Conservation (phyloP, 2,329 filamentous ascomycete species). For the Xylaria sp. region DNA sequence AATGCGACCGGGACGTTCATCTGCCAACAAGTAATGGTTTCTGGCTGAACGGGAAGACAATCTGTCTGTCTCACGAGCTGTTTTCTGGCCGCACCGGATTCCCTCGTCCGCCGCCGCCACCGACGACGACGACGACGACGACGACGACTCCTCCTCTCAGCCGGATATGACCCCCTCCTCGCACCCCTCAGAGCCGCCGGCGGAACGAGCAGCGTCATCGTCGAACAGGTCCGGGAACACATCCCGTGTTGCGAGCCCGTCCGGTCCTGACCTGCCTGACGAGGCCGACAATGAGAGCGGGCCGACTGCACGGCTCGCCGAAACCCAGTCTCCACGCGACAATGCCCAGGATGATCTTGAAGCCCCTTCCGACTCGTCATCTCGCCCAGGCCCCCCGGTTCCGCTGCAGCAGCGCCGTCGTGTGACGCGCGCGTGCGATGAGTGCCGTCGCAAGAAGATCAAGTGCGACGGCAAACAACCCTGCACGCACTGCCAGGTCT, state of each 20-base stretch:
- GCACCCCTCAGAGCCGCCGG: slow-evolving; percentile 44
- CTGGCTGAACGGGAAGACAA: slow-evolving; percentile 24
- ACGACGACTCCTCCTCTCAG: slow-evolving; percentile 28
- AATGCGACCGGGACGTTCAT: slow-evolving; percentile 33
- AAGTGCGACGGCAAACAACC: slow-evolving; percentile 89
- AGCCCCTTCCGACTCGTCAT: slow-evolving; percentile 40
- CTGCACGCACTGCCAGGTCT: slow-evolving; percentile 96
- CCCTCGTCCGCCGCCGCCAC: slow-evolving; percentile 9
- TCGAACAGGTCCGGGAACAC: slow-evolving; percentile 42
- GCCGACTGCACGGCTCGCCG: slow-evolving; percentile 34
- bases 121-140: too few relatives aligned
- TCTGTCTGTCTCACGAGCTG: slow-evolving; percentile 22
- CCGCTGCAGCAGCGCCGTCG: slow-evolving; percentile 80
- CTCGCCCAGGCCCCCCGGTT: slow-evolving; percentile 54
- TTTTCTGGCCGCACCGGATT: slow-evolving; percentile 23
- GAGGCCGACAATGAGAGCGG: slow-evolving; percentile 49
- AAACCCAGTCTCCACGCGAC: slow-evolving; percentile 52
- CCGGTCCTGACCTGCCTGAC: slow-evolving; percentile 53
- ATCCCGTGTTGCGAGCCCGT: slow-evolving; percentile 48
- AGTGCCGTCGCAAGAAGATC: slow-evolving; percentile 83
- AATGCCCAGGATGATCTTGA: slow-evolving; percentile 47
- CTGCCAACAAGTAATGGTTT: slow-evolving; percentile 30
- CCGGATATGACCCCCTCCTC: slow-evolving; percentile 47
- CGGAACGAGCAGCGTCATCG: slow-evolving; percentile 43
- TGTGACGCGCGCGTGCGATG: slow-evolving; percentile 81